Conservation (phyloP, 2,329 filamentous ascomycete genomes). For the Pestalotiopsis sp. region DNA sequence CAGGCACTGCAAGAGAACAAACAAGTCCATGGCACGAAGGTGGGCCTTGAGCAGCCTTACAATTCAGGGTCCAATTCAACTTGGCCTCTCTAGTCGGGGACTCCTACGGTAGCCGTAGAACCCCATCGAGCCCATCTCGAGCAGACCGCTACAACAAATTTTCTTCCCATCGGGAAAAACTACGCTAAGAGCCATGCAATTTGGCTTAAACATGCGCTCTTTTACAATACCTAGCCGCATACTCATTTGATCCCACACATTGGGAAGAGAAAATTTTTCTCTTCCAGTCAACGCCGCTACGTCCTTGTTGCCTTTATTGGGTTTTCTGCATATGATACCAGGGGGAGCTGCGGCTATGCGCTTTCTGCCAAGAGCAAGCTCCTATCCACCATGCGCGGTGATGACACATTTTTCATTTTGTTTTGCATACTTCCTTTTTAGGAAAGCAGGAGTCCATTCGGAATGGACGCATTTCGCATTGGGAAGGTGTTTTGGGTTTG, state of each 20-base stretch:
- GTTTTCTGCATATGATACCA: slow-evolving; percentile 8
- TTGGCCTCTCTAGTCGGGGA: background rate
- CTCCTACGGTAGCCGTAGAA: background rate
- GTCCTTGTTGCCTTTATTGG: background rate
- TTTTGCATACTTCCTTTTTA: slow-evolving; percentile 1
- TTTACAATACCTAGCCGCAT: slow-evolving; percentile 1
- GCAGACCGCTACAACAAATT: background rate
- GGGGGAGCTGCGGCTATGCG: background rate
- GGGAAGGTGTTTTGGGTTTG: slow-evolving; percentile 3
- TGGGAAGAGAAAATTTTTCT: background rate
- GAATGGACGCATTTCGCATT: background rate
- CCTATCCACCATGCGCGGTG: background rate
- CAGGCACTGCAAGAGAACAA: background rate
- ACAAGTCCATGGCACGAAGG: background rate
- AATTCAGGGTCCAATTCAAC: background rate
- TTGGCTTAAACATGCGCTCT: slow-evolving; percentile 1
- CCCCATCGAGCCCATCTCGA: background rate
- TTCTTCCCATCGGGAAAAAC: background rate
- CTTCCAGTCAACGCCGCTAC: background rate
- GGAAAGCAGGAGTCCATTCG: background rate
- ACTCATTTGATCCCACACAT: background rate
- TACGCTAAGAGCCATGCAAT: slow-evolving; percentile 1
- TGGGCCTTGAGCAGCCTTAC: background rate
- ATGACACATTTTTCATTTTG: background rate
- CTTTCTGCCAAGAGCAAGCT: background rate